These are phyloP conservation scores for Omphalea diandra DNA, from an alignment of 441 rosid species.

Conservation along the genomic window DNA sequence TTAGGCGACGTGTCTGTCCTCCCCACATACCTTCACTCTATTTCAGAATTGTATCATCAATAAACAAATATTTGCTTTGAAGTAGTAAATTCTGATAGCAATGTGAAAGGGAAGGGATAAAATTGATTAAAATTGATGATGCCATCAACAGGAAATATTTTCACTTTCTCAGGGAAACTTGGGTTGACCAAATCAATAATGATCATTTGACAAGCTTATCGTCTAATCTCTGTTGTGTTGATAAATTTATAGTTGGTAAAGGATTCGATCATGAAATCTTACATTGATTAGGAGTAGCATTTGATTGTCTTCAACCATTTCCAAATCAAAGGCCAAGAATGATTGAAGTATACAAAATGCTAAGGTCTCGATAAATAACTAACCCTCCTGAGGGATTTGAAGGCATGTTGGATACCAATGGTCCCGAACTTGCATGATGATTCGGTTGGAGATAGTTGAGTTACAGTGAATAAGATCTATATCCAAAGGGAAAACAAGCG, in stretches of 20 bases:
- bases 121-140: too few relatives aligned
- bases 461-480: too few relatives aligned
- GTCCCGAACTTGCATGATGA: too few relatives aligned
- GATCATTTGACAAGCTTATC: background rate
- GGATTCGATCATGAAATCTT: background rate
- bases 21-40: too few relatives aligned
- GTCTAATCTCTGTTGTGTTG: background rate
- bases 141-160: background rate
- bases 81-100: too few relatives aligned
- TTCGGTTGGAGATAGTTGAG: background rate
- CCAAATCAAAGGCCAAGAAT: conserved; percentile 13
- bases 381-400: background rate
- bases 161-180: background rate
- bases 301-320: background rate
- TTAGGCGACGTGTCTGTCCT: too few relatives aligned
- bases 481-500: too few relatives aligned
- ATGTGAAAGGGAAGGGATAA: too few relatives aligned
- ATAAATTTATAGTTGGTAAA: background rate
- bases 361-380: background rate
- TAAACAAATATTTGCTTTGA: too few relatives aligned
- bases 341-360: background rate
- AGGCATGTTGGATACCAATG: too few relatives aligned
- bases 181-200: background rate
- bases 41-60: too few relatives aligned
- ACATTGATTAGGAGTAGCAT: background rate